Evolutionary conservation across 176 grass and related monocot genomes (phyloP), one percentile per base, ranked within the genome.

Genomic region (Tillandsia leiboldiana): DNA sequence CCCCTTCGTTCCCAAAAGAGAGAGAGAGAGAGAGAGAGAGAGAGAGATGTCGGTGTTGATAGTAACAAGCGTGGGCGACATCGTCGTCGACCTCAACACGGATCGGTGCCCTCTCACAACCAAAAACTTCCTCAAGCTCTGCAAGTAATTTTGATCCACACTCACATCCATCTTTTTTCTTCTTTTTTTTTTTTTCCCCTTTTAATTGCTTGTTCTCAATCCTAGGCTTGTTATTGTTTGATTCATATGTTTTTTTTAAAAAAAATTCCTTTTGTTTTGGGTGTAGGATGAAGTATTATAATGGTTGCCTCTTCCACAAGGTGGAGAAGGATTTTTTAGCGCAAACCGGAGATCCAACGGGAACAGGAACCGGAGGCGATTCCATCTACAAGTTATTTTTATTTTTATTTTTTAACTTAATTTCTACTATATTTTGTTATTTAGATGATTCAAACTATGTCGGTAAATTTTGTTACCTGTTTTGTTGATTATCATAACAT

Each of bases 51-150:
- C 94, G 64, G 87, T 97, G 11, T 64, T 97, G 22, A 73, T 93
- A 17, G 94, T 97, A 13, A 97, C 94, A 14, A 97, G 94, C 77
- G 84, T 93, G 48, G 89, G 89, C 5, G 94, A 92, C 77, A 79
- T 97, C 70, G 84, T 83, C 70, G 79, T 97, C 61, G 94, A 97
- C 77, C 86, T 97, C 72, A 77, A 97, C 82, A 70, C 89, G 22
- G 82, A 85, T 28, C 66, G 65, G 9, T 97, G 86, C 72, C 87
- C 84, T 11, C 89, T 97, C 69, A 92, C 94, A 66, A 75, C 89
- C 26, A 97, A 97, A 65, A 97, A 97, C 73, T 97, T 97, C 73
- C 86, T 97, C 81, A 97, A 97, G 82, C 94, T 97, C 47, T 97
- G 89, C 94, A 97, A 90, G 86, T 92, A 86, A 69, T 66, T 23